Evolutionary conservation across 2,329 filamentous ascomycete species (phyloP).

Genomic region (Aspergillus alliaceus): DNA sequence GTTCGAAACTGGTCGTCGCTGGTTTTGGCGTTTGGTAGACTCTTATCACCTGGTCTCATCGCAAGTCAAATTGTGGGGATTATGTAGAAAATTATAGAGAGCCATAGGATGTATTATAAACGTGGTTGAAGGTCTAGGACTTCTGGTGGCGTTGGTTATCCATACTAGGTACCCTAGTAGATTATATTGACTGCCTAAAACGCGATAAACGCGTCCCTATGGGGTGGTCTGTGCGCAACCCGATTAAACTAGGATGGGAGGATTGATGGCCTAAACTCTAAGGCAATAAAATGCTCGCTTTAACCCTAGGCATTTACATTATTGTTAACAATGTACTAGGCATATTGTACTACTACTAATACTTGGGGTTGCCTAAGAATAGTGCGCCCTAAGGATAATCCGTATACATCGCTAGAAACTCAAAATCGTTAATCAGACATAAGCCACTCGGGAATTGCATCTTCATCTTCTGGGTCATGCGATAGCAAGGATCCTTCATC

Average conservation of each 20-base stretch:
- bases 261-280: background rate
- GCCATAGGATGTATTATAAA: constrained; percentile 12
- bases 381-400: background rate
- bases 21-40: constrained; percentile 15
- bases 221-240: background rate
- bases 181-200: background rate
- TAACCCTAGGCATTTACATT: too few species aligned
- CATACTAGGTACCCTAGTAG: background rate
- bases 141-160: background rate
- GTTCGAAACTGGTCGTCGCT: constrained; percentile 22
- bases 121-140: too few species aligned
- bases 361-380: background rate
- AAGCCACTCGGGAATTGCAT: constrained; percentile 66
- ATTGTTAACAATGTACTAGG: background rate
- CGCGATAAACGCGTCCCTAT: background rate
- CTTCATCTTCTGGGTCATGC: constrained; percentile 65
- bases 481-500: constrained; percentile 56
- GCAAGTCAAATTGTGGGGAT: constrained; percentile 18
- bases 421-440: constrained; percentile 33
- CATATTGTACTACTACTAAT: background rate
- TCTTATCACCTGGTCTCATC: constrained; percentile 27
- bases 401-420: background rate
- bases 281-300: background rate
- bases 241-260: background rate
- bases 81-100: background rate